Evolutionary conservation across 306 rosid species (phyloP), one percentile per base, ranked within the genome.

Genomic region (Acacia acuminata): DNA sequence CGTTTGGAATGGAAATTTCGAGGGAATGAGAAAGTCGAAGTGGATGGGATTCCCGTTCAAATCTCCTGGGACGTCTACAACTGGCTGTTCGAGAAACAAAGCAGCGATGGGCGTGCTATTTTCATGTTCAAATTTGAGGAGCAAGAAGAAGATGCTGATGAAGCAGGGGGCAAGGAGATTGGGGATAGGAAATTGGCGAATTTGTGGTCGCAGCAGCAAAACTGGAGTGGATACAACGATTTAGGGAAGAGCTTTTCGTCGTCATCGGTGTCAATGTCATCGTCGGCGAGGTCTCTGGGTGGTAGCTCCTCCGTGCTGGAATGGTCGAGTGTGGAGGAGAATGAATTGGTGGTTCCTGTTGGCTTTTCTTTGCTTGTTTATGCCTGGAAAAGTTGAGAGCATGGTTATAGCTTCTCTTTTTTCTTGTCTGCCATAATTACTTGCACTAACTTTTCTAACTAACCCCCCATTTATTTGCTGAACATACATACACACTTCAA

Each of bases 51-150:
- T 2, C 78, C 83, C 17, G 82, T 96, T 24, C 97, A 92, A 63
- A 88, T 96, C 82, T 96, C 95, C 0, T 96, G 99, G 99, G 99
- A 96, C 75, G 94, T 94, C 0, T 94, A 91, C 80, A 94, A 94
- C 47, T 96, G 97, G 97, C 84, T 94, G 0, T 96, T 96, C 83
- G 87, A 86, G 73, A 86, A 72, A 16, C 88, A 86, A 13, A 85
- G 77, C 68, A 77, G 75, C 9, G 93, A 87, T 0, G 86, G 90
- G 0, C 94, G 87, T 48, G 99, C 97, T 0, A 92, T 91, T 80
- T 96, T 96, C 87, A 91, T 93, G 98, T 91, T 94, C 87, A 87
- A 91, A 60, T 96, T 96, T 76, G 97, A 93, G 10, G 95, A 85
- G 7, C 94, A 83, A 0, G 85, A 81, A 3, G 77, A 64, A 9